Evolutionary conservation across 495 filamentous ascomycete genomes (phyloP).

Genomic region (Alectoria sarmentosa): DNA sequence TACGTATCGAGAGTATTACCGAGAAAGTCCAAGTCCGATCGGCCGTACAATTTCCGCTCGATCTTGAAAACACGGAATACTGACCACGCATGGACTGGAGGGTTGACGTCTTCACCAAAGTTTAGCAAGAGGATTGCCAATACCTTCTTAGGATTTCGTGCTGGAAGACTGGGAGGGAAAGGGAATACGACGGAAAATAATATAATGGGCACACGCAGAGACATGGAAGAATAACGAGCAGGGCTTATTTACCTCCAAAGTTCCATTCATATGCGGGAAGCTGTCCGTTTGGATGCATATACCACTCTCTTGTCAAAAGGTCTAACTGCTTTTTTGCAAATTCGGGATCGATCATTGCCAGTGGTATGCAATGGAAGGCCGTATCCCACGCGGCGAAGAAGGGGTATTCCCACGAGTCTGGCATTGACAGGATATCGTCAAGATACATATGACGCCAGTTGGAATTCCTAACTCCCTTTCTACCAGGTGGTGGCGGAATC

Average conservation of each 20-base stretch:
- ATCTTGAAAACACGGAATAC: slow-evolving; percentile 96
- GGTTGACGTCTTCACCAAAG: slow-evolving; percentile 63
- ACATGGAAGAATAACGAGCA: neutral
- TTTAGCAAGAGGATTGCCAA: neutral
- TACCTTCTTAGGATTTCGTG: neutral
- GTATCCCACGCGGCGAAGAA: slow-evolving; percentile 99
- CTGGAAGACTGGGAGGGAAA: no score
- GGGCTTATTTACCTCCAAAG: slow-evolving; percentile 53
- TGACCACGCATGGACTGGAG: slow-evolving; percentile 93
- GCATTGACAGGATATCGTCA: slow-evolving; percentile 94
- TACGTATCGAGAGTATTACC: neutral
- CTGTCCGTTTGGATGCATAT: slow-evolving; percentile 98
- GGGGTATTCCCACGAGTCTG: slow-evolving; percentile 96
- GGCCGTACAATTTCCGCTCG: slow-evolving; percentile 92
- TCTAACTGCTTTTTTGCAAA: slow-evolving; percentile 98
- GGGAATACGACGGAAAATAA: neutral
- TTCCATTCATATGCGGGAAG: slow-evolving; percentile 94
- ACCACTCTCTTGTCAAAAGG: slow-evolving; percentile 93
- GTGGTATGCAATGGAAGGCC: slow-evolving; percentile 90
- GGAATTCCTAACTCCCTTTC: slow-evolving; percentile 76
- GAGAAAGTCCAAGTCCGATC: slow-evolving; percentile 89
- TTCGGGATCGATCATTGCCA: slow-evolving; percentile 95
- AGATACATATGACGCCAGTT: slow-evolving; percentile 91
- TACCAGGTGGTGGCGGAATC: slow-evolving; percentile 63
- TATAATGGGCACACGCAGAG: neutral